Evolutionary conservation across 1,284 basidiomycete genomes (phyloP), one percentile per base, ranked within the genome.

Genomic region (Ceratobasidium sp.): DNA sequence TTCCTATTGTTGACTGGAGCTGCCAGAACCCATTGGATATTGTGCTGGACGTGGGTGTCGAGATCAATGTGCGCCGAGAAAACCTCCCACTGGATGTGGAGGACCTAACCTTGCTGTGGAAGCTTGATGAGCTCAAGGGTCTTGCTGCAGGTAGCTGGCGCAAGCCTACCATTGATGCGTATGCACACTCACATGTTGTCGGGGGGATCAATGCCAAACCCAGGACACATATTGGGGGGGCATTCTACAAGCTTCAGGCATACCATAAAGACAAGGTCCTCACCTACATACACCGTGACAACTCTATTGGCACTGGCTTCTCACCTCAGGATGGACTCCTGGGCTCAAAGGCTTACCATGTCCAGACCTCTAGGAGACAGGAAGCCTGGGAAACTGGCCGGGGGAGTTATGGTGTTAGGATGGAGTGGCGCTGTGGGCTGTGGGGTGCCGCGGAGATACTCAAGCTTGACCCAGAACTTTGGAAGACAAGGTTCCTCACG

Each of bases 221-320:
- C 16, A 41, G 65, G 38, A 16, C 41, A n/a, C 41, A 12, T 3
- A 50, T 67, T 16, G 10, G 8, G 18, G 35, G 44, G 10, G 30
- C 30, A 18, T 23, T 60, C 27, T 18, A 27, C 59, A 23, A 33
- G 16, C 10, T 50, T 3, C 44, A 48, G 38, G n/a, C 30, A 20
- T 67, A 67, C 65, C 38, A 46, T 16, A 67, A 67, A 44, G 65
- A 67, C 65, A 67, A 50, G 41, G 44, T n/a, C 3, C 18, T 23
- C 18, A 67, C 65, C 38, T 67, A 67, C 46, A 16, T 48, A 18
- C 65, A 67, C 44, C 16, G 65, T 14, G 65, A 67, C 65, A 18
- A 33, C 14, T 48, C 41, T 8, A 46, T 48, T 7, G 65, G 65
- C 3, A 46, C n/a, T 48, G 41, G 41, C n/a, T 67, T 67, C 23